phyloP scores from a whole-genome alignment of 768 basidiomycete species.

The Hygrophorus pudorinus region DNA sequence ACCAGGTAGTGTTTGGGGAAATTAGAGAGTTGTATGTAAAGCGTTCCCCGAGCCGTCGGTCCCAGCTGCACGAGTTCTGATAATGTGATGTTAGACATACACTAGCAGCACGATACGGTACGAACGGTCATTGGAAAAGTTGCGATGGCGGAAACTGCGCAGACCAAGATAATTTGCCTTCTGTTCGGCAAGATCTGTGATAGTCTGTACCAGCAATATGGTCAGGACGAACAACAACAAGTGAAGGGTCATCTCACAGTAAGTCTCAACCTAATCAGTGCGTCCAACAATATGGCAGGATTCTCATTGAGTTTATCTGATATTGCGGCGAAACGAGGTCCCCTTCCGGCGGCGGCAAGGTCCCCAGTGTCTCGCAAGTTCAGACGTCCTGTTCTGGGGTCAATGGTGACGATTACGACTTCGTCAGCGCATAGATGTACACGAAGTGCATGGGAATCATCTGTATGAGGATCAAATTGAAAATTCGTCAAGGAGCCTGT shows the following conservation, averaged over 20 bases:
- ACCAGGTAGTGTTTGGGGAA: constrained; percentile 81
- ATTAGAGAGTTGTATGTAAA: constrained; percentile 71
- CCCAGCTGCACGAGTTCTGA: constrained; percentile 46
- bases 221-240: not conserved
- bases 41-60: constrained; percentile 41
- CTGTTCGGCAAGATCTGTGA: constrained; percentile 72
- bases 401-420: constrained; percentile 66
- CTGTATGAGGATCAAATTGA: constrained; percentile 22
- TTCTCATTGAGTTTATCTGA: constrained; percentile 62
- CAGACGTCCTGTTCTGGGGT: constrained; percentile 69
- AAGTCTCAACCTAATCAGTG: constrained; percentile 49
- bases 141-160: constrained; percentile 57
- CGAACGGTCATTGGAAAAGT: constrained; percentile 57
- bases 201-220: constrained; percentile 48
- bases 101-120: not conserved
- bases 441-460: constrained; percentile 46
- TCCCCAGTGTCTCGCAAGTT: constrained; percentile 76
- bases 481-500: not conserved
- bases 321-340: constrained; percentile 48
- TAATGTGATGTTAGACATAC: not conserved
- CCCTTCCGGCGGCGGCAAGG: constrained; percentile 64
- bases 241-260: constrained; percentile 34
- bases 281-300: constrained; percentile 47
- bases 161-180: constrained; percentile 84
- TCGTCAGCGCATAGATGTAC: constrained; percentile 71